phyloP scores from a whole-genome alignment of 768 basidiomycete genomes.

The Phylloporus sp. region DNA sequence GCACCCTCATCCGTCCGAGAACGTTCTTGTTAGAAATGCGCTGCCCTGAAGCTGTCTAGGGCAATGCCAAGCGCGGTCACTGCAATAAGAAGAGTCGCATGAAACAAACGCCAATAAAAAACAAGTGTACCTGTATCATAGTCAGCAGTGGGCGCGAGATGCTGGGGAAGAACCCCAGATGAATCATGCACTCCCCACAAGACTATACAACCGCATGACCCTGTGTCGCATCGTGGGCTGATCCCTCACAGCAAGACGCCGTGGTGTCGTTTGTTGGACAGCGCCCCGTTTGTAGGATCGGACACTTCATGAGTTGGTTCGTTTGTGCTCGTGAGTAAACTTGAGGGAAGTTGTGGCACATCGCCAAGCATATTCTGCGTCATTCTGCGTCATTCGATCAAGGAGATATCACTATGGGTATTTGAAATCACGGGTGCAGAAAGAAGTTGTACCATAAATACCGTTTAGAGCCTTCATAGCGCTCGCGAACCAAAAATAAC shows the following conservation, averaged over 20 bases:
- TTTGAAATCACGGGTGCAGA: background rate
- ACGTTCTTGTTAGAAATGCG: background rate
- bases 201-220: background rate
- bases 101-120: background rate
- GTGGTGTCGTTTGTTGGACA: background rate
- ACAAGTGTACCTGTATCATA: background rate
- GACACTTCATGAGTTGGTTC: background rate
- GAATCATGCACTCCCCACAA: background rate
- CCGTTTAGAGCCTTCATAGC: background rate
- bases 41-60: background rate
- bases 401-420: background rate
- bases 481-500: constrained; percentile 3
- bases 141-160: background rate
- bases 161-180: background rate
- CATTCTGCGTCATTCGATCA: too few species aligned
- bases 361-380: background rate
- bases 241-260: background rate
- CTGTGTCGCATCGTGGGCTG: background rate
- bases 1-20: background rate
- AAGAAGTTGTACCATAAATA: background rate
- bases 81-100: background rate
- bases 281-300: background rate
- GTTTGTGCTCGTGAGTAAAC: background rate
- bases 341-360: background rate
- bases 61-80: background rate